Evolutionary conservation across 495 filamentous ascomycete genomes (phyloP), one percentile per base, ranked within the genome.

Genomic region (Rostrohypoxylon terebratum): DNA sequence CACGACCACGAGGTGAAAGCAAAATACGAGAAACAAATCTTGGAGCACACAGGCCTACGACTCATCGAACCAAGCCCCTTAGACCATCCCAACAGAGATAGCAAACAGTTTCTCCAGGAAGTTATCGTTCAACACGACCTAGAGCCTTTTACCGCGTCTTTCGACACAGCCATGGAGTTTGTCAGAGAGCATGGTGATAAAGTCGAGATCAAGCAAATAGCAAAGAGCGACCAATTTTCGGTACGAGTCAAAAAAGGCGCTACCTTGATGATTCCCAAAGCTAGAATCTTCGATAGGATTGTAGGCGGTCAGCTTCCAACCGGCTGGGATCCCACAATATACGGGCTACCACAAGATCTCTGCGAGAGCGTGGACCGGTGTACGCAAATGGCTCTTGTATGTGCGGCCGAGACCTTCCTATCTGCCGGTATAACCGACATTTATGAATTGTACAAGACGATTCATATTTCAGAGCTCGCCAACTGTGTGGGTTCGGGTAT

Each of bases 401-500:
- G 93, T 68, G 94, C 93, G 18, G 94, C 90, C 2, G 96, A 98
- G 81, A 86, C 94, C 14, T 89, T 99, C 63, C 87, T 98, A 44
- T 90, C 93, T 0, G 89, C 94, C 55, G 96, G 96, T 88, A 95
- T 99, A 80, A 97, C 94, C 8, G 95, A 99, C 77, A 94, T 96
- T 10, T 99, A 97, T 73, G 96, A 99, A 81, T 96, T 99, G 81
- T 99, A 98, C 87, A 93, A 97, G 83, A 97, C 97, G 75, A 94
- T 99, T 59, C 96, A 98, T 80, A 87, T 98, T 59, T 97, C 96
- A 1, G 92, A 99, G 75, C 92, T 99, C 40, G 96, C 94, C 79
- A 99, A 98, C 85, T 98, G 96, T 80, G 88, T 99, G 66, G 96
- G 96, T 74, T 97, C 95, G 7, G 96, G 96, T 83, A 93, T 98